Percentiles rank a stretch among this genome's conserved stretches.
phyloP scores from a whole-genome alignment of 495 filamentous ascomycete species.

The Acidiella bohemica region DNA sequence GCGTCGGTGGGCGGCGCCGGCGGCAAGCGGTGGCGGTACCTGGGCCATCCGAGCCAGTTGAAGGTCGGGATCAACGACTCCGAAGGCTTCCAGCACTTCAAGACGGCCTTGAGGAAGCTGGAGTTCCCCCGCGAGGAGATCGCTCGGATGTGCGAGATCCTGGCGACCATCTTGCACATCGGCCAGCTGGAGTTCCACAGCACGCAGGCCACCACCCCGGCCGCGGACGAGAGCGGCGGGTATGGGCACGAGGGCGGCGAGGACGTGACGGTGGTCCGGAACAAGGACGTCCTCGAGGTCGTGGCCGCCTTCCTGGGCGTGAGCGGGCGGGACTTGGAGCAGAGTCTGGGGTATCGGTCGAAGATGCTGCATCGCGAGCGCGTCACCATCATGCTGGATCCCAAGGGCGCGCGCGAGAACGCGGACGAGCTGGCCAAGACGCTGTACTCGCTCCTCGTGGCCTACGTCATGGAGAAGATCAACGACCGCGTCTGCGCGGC shows the following conservation, averaged over 20 bases:
- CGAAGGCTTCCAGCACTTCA: constrained; percentile 95
- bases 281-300: constrained; percentile 76
- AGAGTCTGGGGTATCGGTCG: constrained; percentile 81
- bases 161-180: constrained; percentile 85
- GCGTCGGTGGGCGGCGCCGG: constrained; percentile 38
- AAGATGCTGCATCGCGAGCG: constrained; percentile 89
- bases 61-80: constrained; percentile 93
- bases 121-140: constrained; percentile 90
- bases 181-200: constrained; percentile 87
- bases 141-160: constrained; percentile 86
- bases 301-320: constrained; percentile 89
- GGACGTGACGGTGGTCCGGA: constrained; percentile 70
- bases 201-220: constrained; percentile 59
- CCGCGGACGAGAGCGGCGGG: constrained; percentile 83
- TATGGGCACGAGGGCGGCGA: constrained; percentile 92
- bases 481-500: constrained; percentile 81
- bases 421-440: constrained; percentile 89
- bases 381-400: constrained; percentile 94
- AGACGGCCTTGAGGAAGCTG: constrained; percentile 82
- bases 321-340: constrained; percentile 63
- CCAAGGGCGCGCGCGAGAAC: constrained; percentile 73
- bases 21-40: constrained; percentile 78
- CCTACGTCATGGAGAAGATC: constrained; percentile 81
- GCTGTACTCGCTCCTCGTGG: constrained; percentile 88
- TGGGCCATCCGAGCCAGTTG: constrained; percentile 90